Evolutionary conservation across 2,329 filamentous ascomycete genomes (phyloP).

Genomic region (Aspergillus ochraceus): DNA sequence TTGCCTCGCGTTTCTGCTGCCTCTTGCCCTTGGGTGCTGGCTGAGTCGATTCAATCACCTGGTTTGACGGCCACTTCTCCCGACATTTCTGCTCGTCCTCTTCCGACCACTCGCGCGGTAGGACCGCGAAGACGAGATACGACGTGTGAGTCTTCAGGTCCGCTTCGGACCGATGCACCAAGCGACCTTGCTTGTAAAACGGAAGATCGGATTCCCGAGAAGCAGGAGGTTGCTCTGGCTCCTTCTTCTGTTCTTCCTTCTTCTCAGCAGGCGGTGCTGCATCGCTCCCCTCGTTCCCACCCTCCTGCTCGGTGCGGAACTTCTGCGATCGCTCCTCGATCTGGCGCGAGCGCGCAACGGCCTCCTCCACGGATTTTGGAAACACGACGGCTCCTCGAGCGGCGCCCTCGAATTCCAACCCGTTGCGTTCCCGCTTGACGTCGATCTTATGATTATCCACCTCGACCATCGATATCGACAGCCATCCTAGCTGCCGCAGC

Average conservation of each 20-base stretch:
- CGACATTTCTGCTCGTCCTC: slow-evolving; percentile 73
- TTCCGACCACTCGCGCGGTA: slow-evolving; percentile 82
- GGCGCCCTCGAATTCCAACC: slow-evolving; percentile 65
- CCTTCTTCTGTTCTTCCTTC: slow-evolving; percentile 28
- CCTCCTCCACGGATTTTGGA: slow-evolving; percentile 72
- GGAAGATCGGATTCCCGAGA: slow-evolving; percentile 34
- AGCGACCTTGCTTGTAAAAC: slow-evolving; percentile 70
- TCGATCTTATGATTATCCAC: slow-evolving; percentile 77
- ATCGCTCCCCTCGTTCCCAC: slow-evolving; percentile 16
- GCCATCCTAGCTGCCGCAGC: slow-evolving; percentile 80
- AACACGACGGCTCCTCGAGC: slow-evolving; percentile 66
- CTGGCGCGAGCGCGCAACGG: slow-evolving; percentile 68
- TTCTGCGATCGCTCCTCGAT: slow-evolving; percentile 69
- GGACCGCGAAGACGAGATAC: slow-evolving; percentile 89
- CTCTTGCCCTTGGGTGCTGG: slow-evolving; percentile 37
- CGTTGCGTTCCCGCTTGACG: slow-evolving; percentile 77
- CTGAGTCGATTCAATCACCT: slow-evolving; percentile 39
- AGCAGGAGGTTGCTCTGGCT: slow-evolving; percentile 10
- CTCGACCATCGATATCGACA: slow-evolving; percentile 91
- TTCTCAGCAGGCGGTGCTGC: slow-evolving; percentile 17
- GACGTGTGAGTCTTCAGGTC: slow-evolving; percentile 96
- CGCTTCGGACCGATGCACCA: slow-evolving; percentile 78
- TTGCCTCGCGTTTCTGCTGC: slow-evolving; percentile 43
- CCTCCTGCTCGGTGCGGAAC: slow-evolving; percentile 53
- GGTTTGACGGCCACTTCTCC: slow-evolving; percentile 64